Evolutionary conservation across 352 stramenopile genomes (phyloP), one percentile per base, ranked within the genome.

Genomic region (Elongisporangium senticosum): DNA sequence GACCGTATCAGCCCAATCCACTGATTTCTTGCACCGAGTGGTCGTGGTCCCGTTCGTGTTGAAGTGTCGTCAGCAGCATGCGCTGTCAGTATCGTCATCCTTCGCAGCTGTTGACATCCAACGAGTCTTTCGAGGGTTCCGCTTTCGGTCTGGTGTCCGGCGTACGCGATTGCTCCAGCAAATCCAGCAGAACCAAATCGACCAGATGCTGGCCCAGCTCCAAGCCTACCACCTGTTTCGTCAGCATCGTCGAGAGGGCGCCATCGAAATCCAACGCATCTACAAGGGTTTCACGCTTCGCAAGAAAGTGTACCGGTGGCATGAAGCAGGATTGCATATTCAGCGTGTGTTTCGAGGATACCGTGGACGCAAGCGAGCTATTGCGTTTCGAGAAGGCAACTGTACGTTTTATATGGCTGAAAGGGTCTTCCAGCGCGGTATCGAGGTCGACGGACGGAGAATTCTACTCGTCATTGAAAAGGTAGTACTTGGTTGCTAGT

Each of bases 391-490:
- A 28, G 79, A 89, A 33, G 81, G 81, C 5, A 89, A 72, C 17
- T 79, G 77, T 23, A 86, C 75, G 0, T 88, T 89, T 40, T 87
- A 79, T 59, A 90, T 90, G 78, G 65, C 69, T 6, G 73, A 89
- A 50, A 59, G 73, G 14, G 77, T 90, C 7, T 90, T 75, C 49
- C 77, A 90, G 50, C 76, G 81, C 26, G 81, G 81, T 0, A 19
- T 86, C 10, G 57, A 72, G 11, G 67, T 90, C n/a, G 77, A 69
- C 28, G 77, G 66, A 0, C 66, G 59, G 15, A 60, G 57, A 4
- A 51, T 90, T 10, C 63, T 90, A 61, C 77, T 90, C 11, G 63
- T 70, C 15, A 81, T 90, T 33, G 77, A 90, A 40, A 80, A 83
- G 71, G 78, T 87, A 61, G 78, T 87, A 61, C 5, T 59, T 49